A percentile compares a stretch with the other conserved stretches of the same genome.
Evolutionary conservation across 352 stramenopile genomes (phyloP).

Genomic region (Phytophthora pini): DNA sequence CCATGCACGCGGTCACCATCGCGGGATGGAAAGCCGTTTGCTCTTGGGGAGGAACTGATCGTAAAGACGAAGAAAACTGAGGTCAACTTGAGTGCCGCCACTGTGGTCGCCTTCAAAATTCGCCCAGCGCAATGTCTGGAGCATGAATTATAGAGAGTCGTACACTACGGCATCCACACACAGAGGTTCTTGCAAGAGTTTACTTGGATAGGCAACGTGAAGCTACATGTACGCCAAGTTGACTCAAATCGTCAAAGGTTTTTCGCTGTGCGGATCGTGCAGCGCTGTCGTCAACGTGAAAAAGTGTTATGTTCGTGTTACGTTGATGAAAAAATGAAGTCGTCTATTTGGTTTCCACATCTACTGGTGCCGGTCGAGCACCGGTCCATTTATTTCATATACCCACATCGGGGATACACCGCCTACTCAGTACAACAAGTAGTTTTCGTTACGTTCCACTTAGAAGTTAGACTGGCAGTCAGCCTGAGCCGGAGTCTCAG

Average conservation of each 20-base stretch:
- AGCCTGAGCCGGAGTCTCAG: constrained; percentile 7
- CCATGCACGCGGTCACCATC: constrained; percentile 31
- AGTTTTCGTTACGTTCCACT: constrained; percentile 5
- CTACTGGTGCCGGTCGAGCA: constrained; percentile 16
- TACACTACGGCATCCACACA: background rate
- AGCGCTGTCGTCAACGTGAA: background rate
- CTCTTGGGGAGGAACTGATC: constrained; percentile 15
- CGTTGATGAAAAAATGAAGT: constrained; percentile 12
- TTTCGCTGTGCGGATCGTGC: constrained; percentile 18
- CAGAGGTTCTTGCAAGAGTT: background rate
- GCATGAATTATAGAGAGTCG: constrained; percentile 17
- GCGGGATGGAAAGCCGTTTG: constrained; percentile 26
- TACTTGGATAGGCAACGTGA: constrained; percentile 16
- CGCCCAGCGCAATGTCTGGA: constrained; percentile 4
- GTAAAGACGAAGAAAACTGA: constrained; percentile 11
- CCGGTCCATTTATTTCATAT: constrained; percentile 31
- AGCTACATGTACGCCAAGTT: constrained; percentile 10
- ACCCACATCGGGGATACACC: constrained; percentile 21
- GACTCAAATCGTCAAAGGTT: constrained; percentile 9
- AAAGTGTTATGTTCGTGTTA: background rate
- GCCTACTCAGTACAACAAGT: constrained; percentile 18
- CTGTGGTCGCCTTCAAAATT: constrained; percentile 1
- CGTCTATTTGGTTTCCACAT: constrained; percentile 27
- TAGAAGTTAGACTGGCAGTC: constrained; percentile 34
- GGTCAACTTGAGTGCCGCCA: constrained; percentile 3